These are phyloP conservation scores for Colletotrichum kahawae DNA, from an alignment of 2,329 filamentous ascomycete species.

Conservation along the genomic window DNA sequence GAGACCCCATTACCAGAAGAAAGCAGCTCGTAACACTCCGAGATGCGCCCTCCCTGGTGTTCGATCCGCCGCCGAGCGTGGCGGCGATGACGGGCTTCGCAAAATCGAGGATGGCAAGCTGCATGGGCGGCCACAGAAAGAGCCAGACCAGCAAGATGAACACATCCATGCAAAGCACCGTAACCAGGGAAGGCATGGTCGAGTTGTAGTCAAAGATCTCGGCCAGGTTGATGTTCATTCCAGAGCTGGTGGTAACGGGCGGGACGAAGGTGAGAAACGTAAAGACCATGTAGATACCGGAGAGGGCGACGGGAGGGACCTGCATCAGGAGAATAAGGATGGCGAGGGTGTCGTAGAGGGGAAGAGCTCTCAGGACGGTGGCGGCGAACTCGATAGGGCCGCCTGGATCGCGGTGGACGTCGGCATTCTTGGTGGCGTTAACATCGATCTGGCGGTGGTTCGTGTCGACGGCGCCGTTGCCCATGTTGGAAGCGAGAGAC, in stretches of 20 bases:
- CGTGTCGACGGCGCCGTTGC: constrained; percentile 45
- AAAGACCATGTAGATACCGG: constrained; percentile 89
- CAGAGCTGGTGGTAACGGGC: constrained; percentile 77
- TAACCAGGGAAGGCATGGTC: constrained; percentile 84
- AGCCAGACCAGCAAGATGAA: constrained; percentile 86
- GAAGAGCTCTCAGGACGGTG: constrained; percentile 88
- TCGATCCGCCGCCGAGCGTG: constrained; percentile 82
- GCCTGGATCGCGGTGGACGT: constrained; percentile 73
- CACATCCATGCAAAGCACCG: constrained; percentile 82
- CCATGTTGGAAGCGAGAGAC: constrained; percentile 43
- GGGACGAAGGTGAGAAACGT: constrained; percentile 92
- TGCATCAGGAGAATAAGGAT: constrained; percentile 96
- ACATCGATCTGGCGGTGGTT: constrained; percentile 72
- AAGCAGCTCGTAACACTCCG: constrained; percentile 76
- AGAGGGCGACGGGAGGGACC: constrained; percentile 85
- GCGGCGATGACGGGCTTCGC: constrained; percentile 94
- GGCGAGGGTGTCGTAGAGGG: constrained; percentile 92
- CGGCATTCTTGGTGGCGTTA: constrained; percentile 70
- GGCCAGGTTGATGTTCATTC: constrained; percentile 81
- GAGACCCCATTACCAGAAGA: constrained; percentile 66
- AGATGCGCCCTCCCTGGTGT: constrained; percentile 69
- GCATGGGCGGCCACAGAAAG: constrained; percentile 84
- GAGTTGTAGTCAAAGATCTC: constrained; percentile 90
- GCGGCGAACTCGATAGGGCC: constrained; percentile 79
- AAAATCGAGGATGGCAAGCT: constrained; percentile 86